Percentiles rank a stretch among this genome's conserved stretches.
Conservation (phyloP, 192 early-diverging fungal species). For the Umbelopsis vinacea region DNA sequence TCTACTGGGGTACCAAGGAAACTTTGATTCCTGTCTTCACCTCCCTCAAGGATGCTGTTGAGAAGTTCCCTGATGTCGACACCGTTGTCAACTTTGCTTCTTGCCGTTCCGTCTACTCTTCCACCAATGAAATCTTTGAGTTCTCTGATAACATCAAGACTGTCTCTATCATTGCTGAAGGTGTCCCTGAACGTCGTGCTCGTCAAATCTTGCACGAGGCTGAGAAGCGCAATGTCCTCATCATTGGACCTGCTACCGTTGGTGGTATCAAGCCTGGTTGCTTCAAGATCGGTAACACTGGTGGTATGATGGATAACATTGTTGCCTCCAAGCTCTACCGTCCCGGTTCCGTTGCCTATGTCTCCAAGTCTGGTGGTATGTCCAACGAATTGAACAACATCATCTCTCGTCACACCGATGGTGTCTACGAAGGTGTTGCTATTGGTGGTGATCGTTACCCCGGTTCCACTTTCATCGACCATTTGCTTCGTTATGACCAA, state of each 20-base stretch:
- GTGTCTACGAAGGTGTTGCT: conserved; percentile 98
- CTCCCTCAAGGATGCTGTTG: conserved; percentile 79
- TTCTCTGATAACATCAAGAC: conserved; percentile 85
- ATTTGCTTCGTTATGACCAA: conserved; percentile 91
- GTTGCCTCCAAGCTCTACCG: conserved; percentile 97
- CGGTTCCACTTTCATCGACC: conserved; percentile 97
- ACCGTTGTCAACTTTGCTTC: conserved; percentile 98
- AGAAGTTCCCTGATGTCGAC: conserved; percentile 90
- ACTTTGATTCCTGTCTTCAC: conserved; percentile 95
- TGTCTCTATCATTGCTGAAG: conserved; percentile 98
- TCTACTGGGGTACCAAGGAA: conserved; percentile 99
- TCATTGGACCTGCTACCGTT: conserved; percentile 98
- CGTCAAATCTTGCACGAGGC: conserved; percentile 90
- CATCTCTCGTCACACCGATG: conserved; percentile 92
- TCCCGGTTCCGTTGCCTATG: conserved; percentile 94
- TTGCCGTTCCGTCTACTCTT: conserved; percentile 92
- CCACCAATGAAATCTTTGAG: conserved; percentile 87
- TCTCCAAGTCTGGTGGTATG: conserved; percentile 99
- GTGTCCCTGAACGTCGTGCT: conserved; percentile 96
- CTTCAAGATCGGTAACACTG: conserved; percentile 99
- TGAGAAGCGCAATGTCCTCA: conserved; percentile 74
- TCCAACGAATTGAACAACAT: conserved; percentile 99
- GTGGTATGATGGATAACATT: conserved; percentile 99
- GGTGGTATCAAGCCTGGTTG: conserved; percentile 99
- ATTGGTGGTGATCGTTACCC: conserved; percentile 99